Evolutionary conservation across 139 green algal species (phyloP), one percentile per base, ranked within the genome.

Genomic region (Chlamydomonas urium): DNA sequence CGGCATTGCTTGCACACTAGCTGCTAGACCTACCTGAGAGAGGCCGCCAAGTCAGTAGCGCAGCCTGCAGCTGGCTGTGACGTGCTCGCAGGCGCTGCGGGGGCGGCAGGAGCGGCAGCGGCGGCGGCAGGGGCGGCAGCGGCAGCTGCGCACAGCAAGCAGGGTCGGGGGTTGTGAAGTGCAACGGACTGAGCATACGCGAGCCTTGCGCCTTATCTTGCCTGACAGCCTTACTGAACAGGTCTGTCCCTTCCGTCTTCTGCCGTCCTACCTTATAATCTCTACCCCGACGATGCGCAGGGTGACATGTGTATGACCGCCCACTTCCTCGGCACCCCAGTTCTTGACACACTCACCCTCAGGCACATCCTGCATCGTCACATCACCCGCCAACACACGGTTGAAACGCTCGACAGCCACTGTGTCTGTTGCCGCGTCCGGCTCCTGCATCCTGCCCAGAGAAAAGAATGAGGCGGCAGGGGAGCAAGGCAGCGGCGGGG

Each of bases 361-460:
- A 8, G 10, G 10, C 8, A 8, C 42, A 24, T 8, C 42, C 14
- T 50, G 10, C 42, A 50, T 50, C 53, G 26, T 26, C 19, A 31
- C 53, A 14, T 33, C 53, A 5, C 53, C 53, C 6, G 21, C 29
- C 10, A 63, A 8, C 17, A 21, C 53, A 14, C 19, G 24, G 19
- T 63, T 63, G 53, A 63, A 63, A 21, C 53, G 24, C 26, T 63
- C 53, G 29, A 62, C 28, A 62, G 28, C 4, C 4, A 45, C 8
- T 5, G 6, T 59, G 47, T 72, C 66, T 26, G 26, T 3, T 1
- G 33, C 42, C 31, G 28, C n/a, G 29, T 72, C 56, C 3, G 68
- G 68, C 50, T 74, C 38, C 33, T 74, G 68, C 48, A 74, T 36
- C 68, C 68, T 74, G 68, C 47, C 17, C 28, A 63, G n/a, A 26